A percentile compares a stretch with the other conserved stretches of the same genome.
Conservation (phyloP, 805 yeast genomes). For the Zygoascus biomembranicola region DNA sequence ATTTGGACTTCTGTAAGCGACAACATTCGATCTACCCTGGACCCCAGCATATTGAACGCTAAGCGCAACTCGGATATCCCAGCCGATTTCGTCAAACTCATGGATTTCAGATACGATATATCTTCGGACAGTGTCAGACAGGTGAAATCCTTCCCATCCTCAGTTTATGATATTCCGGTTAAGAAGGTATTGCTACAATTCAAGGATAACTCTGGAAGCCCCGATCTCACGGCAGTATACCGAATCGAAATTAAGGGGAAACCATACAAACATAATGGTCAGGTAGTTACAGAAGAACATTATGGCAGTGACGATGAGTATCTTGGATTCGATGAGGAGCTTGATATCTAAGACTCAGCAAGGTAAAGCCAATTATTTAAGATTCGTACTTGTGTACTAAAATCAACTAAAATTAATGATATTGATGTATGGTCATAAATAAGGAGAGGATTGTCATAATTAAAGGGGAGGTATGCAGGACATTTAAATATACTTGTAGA, state of each 20-base stretch:
- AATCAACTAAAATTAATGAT: neutral
- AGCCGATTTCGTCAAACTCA: slow-evolving; percentile 15
- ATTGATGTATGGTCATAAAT: neutral
- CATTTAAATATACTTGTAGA: slow-evolving; percentile 11
- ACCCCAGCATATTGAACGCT: neutral
- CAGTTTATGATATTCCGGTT: neutral
- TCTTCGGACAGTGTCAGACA: neutral
- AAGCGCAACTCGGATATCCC: neutral
- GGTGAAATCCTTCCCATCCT: neutral
- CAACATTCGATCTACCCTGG: slow-evolving; percentile 3
- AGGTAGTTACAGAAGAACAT: neutral
- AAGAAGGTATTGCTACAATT: neutral
- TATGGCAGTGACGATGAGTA: neutral
- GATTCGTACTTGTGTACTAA: no score
- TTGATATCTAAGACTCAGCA: neutral
- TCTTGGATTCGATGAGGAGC: neutral
- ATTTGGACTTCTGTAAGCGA: slow-evolving; percentile 23
- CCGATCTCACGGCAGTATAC: neutral
- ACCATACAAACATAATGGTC: neutral
- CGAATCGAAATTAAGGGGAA: neutral
- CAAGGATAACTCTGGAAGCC: neutral
- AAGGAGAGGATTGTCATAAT: neutral
- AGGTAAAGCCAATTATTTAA: neutral
- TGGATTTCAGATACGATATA: slow-evolving; percentile 17
- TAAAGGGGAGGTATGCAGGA: neutral